A percentile compares a stretch with the other conserved stretches of the same genome.
Evolutionary conservation across 1,139 yeast genomes (phyloP).

Genomic region (Eremothecium cymbalariae): DNA sequence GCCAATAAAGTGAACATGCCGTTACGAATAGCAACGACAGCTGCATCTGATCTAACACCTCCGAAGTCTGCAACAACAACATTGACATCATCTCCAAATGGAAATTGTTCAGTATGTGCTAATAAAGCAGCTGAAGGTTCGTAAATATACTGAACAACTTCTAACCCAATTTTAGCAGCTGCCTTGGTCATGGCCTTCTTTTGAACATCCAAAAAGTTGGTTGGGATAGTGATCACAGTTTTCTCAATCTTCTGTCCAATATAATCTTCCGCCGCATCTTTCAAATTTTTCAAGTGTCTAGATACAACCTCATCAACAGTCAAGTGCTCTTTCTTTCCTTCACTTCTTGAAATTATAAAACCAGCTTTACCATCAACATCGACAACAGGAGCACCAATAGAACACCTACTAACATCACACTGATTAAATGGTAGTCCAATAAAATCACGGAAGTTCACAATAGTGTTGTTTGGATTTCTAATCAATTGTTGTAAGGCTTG

Average conservation of each 20-base stretch:
- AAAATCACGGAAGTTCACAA: slow-evolving; percentile 88
- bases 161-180: slow-evolving; percentile 65
- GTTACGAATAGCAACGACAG: slow-evolving; percentile 76
- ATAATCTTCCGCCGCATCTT: slow-evolving; percentile 86
- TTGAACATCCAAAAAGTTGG: slow-evolving; percentile 73
- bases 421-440: slow-evolving; percentile 68
- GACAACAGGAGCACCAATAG: slow-evolving; percentile 51
- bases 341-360: slow-evolving; percentile 45
- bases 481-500: slow-evolving; percentile 90
- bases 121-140: slow-evolving; percentile 92
- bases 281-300: slow-evolving; percentile 77
- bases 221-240: slow-evolving; percentile 85
- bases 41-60: slow-evolving; percentile 93
- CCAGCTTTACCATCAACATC: slow-evolving; percentile 64
- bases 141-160: slow-evolving; percentile 77
- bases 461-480: slow-evolving; percentile 82
- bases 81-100: slow-evolving; percentile 60
- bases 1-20: slow-evolving; percentile 86
- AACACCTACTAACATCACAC: slow-evolving; percentile 41
- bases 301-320: slow-evolving; percentile 70
- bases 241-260: slow-evolving; percentile 76
- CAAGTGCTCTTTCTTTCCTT: slow-evolving; percentile 41
- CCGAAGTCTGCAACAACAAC: slow-evolving; percentile 96
- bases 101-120: slow-evolving; percentile 51
- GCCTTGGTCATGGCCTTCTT: slow-evolving; percentile 54